Conservation (phyloP, 2,329 filamentous ascomycete genomes). For the Ceratocystis alfenasii region DNA sequence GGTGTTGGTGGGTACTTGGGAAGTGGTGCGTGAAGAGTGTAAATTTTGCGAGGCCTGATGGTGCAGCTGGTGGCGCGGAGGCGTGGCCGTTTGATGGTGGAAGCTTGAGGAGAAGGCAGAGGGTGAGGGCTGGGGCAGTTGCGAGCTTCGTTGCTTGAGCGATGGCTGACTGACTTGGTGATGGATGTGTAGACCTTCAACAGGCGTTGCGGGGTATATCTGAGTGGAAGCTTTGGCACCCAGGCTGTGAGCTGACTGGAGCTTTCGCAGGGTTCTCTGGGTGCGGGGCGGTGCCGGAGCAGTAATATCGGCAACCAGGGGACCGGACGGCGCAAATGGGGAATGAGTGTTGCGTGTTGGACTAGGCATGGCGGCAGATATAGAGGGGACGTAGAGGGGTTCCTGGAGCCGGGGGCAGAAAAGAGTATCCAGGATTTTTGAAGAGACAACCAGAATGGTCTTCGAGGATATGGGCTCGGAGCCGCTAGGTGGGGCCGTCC, state of each 20-base stretch:
- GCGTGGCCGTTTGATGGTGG: constrained; percentile 12
- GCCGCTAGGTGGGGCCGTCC: neutral
- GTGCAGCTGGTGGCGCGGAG: constrained; percentile 17
- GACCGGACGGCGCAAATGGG: neutral
- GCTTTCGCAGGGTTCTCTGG: constrained; percentile 56
- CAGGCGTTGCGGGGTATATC: constrained; percentile 31
- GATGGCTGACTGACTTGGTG: constrained; percentile 27
- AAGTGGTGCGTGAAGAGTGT: neutral
- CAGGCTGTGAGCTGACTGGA: constrained; percentile 63
- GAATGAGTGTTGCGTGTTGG: constrained; percentile 10
- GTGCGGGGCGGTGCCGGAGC: constrained; percentile 51
- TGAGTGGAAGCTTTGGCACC: constrained; percentile 42
- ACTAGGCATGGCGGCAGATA: constrained; percentile 11
- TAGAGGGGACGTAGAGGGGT: neutral
- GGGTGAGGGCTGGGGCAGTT: constrained; percentile 22
- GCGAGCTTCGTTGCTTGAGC: constrained; percentile 11
- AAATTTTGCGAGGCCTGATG: constrained; percentile 17
- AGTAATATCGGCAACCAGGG: constrained; percentile 35
- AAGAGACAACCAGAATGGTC: neutral
- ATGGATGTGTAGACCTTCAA: constrained; percentile 37
- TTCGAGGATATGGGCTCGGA: neutral
- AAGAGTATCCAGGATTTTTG: neutral
- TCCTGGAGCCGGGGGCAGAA: neutral
- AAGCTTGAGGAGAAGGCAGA: constrained; percentile 8
- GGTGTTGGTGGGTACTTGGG: neutral